phyloP scores from a whole-genome alignment of 2,329 filamentous ascomycete species.

The Ophiostoma novo-ulmi region DNA sequence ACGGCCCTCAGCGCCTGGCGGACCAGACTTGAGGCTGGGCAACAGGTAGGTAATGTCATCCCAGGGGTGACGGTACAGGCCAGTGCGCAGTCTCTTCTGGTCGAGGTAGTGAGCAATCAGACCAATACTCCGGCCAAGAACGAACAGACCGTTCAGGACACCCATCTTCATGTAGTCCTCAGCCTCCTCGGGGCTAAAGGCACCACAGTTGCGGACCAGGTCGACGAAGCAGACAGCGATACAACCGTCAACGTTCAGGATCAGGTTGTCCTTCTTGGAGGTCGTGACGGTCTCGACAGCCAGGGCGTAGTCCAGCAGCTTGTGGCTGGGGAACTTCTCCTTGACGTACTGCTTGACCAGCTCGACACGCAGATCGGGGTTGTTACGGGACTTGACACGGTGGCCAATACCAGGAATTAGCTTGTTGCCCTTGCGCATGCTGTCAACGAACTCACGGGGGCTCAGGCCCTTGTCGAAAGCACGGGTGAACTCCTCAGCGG shows the following conservation, averaged over 20 bases:
- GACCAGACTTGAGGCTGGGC: slow-evolving; percentile 68
- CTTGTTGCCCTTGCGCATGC: slow-evolving; percentile 99
- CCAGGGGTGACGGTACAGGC: slow-evolving; percentile 98
- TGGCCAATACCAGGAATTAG: slow-evolving; percentile 98
- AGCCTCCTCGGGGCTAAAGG: slow-evolving; percentile 91
- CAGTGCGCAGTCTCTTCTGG: slow-evolving; percentile 98
- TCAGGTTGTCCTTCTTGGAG: slow-evolving; percentile 99
- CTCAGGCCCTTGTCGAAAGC: slow-evolving; percentile 97
- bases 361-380: slow-evolving; percentile 98
- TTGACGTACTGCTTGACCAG: slow-evolving; percentile 98
- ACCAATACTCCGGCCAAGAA: slow-evolving; percentile 94
- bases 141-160: slow-evolving; percentile 98
- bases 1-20: slow-evolving; percentile 72
- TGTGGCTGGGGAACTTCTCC: slow-evolving; percentile 95
- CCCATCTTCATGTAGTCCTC: slow-evolving; percentile 99
- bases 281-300: slow-evolving; percentile 97
- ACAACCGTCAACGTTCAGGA: slow-evolving; percentile 97
- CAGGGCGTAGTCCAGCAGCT: slow-evolving; percentile 97
- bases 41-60: slow-evolving; percentile 96
- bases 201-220: slow-evolving; percentile 93
- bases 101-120: slow-evolving; percentile 99
- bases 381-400: slow-evolving; percentile 99
- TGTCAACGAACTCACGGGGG: slow-evolving; percentile 98
- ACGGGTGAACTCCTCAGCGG: slow-evolving; percentile 96
- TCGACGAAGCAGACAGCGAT: slow-evolving; percentile 99